Conservation (phyloP, 331 rosid genomes). For the Dryas integrifolia region DNA sequence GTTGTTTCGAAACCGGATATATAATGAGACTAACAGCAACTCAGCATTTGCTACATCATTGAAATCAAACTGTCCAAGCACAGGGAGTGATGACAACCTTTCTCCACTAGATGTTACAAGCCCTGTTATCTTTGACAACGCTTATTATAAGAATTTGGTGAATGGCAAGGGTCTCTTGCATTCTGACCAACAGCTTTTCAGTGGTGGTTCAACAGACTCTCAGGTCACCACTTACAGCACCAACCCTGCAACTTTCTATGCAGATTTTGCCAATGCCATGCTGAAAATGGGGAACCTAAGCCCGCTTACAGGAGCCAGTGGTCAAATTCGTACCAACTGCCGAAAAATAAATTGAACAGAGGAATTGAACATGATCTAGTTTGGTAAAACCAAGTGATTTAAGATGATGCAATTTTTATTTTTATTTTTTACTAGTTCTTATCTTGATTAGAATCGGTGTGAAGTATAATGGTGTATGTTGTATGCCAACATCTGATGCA, state of each 20-base stretch:
- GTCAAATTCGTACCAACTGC: constrained; percentile 67
- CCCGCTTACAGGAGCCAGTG: constrained; percentile 56
- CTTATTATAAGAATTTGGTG: constrained; percentile 59
- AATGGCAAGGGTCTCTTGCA: constrained; percentile 68
- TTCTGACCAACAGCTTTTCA: constrained; percentile 78
- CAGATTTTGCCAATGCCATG: constrained; percentile 79
- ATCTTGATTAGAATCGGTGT: not conserved
- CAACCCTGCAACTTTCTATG: constrained; percentile 35
- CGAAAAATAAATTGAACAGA: constrained; percentile 38
- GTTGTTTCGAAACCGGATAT: constrained; percentile 53
- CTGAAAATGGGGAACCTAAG: constrained; percentile 66
- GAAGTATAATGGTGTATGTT: not conserved
- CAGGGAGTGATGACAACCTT: constrained; percentile 50
- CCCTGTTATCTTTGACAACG: constrained; percentile 56
- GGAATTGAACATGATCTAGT: not conserved
- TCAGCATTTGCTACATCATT: constrained; percentile 54
- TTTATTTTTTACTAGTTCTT: not conserved
- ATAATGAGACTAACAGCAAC: constrained; percentile 62
- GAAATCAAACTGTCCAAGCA: constrained; percentile 50
- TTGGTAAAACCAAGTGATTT: not conserved
- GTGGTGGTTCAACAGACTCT: constrained; percentile 69
- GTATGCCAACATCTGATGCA: not conserved
- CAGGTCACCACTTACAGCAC: constrained; percentile 56
- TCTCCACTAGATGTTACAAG: constrained; percentile 56
- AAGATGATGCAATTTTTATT: not conserved